A percentile compares a stretch with the other conserved stretches of the same genome.
Evolutionary conservation across 208 protist genomes (phyloP).

Genomic region (Lotmaria passim): DNA sequence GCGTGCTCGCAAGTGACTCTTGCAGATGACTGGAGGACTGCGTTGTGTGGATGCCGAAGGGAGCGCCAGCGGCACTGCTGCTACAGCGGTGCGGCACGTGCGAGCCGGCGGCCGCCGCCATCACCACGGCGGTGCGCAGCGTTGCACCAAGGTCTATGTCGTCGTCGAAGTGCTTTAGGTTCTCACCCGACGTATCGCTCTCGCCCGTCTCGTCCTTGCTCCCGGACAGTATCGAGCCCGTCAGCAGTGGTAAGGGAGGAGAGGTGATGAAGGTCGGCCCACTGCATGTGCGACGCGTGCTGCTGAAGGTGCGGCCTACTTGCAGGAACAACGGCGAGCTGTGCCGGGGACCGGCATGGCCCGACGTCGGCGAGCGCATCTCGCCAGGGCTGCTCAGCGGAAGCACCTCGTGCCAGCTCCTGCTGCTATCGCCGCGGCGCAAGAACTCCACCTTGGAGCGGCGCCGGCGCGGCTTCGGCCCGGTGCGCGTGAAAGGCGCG

Average conservation of each 20-base stretch:
- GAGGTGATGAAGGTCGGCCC: conserved; percentile 1
- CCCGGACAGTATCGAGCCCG: not conserved
- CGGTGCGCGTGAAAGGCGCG: not conserved
- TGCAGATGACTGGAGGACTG: conserved; percentile 14
- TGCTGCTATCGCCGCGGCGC: conserved; percentile 5
- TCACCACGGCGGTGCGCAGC: conserved; percentile 31
- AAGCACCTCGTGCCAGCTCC: conserved; percentile 7
- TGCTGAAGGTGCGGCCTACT: not conserved
- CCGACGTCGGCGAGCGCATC: not conserved
- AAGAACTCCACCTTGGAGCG: not conserved
- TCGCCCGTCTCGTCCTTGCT: not conserved
- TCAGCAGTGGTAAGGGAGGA: conserved; percentile 5
- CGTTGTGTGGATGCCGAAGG: conserved; percentile 4
- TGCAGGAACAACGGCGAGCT: not conserved
- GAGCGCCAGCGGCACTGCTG: not conserved
- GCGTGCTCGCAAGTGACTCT: conserved; percentile 4
- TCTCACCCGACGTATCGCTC: not conserved
- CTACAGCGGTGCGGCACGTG: conserved; percentile 8
- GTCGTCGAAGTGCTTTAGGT: conserved; percentile 15
- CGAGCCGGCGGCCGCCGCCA: conserved; percentile 25
- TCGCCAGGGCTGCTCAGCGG: not conserved
- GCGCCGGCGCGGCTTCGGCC: not conserved
- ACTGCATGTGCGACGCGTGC: not conserved
- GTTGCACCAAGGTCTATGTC: conserved; percentile 28
- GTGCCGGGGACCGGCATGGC: not conserved